Evolutionary conservation across 352 stramenopile species (phyloP).

Genomic region (Globisporangium splendens): DNA sequence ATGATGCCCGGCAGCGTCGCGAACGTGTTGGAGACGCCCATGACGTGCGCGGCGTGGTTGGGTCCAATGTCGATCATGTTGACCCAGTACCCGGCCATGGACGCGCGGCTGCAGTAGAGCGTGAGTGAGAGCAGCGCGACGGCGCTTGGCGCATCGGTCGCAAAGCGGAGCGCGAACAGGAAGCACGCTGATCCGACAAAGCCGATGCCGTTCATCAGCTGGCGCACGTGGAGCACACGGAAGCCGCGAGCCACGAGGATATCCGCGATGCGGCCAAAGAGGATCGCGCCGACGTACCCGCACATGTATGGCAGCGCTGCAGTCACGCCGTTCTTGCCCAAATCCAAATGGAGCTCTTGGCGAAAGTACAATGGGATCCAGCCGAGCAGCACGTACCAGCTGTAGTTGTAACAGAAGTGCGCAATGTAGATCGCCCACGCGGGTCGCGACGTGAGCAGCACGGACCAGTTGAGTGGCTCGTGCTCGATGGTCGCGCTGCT

Average conservation of each 20-base stretch:
- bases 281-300: constrained; percentile 68
- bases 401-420: constrained; percentile 88
- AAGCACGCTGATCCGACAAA: constrained; percentile 73
- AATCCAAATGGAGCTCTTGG: constrained; percentile 70
- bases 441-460: constrained; percentile 57
- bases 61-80: constrained; percentile 89
- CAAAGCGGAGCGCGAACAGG: constrained; percentile 70
- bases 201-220: constrained; percentile 71
- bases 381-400: constrained; percentile 83
- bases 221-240: constrained; percentile 71
- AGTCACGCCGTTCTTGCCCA: constrained; percentile 60
- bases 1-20: constrained; percentile 81
- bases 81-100: constrained; percentile 83
- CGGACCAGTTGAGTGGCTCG: constrained; percentile 58
- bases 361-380: constrained; percentile 89
- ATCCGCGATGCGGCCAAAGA: constrained; percentile 71
- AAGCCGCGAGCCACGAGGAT: constrained; percentile 56
- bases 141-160: constrained; percentile 41
- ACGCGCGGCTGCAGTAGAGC: constrained; percentile 70
- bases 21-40: constrained; percentile 87
- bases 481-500: constrained; percentile 35
- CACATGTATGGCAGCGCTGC: constrained; percentile 76
- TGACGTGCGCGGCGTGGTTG: constrained; percentile 77
- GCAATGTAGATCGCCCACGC: constrained; percentile 85
- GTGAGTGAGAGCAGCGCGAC: constrained; percentile 71